Evolutionary conservation across 352 stramenopile species (phyloP), one percentile per base, ranked within the genome.

Genomic region (Phytopythium mirpurense): DNA sequence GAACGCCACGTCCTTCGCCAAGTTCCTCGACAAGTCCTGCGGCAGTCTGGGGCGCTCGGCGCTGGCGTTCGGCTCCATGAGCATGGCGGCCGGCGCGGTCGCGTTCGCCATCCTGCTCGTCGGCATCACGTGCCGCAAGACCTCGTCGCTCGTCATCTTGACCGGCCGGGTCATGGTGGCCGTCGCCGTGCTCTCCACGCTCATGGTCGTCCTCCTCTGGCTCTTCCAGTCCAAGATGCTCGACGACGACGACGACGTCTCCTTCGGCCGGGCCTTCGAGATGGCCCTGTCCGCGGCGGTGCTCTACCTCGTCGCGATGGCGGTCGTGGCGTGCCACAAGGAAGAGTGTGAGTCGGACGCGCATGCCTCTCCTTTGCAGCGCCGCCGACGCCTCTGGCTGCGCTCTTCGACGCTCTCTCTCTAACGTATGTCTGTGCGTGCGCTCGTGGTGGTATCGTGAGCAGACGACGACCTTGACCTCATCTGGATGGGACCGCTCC

Each of bases 121-220:
- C 10, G 74, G 72, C 26, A 69, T 88, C 60, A 81, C 72, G 46
- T 88, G 72, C 70, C 84, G 74, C 65, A 86, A 81, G 70, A 84
- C 70, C 51, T 66, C 70, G 56, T 85, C 77, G 23, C 54, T 63
- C 48, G 76, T 88, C 59, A 74, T 83, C 54, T 43, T 60, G 8
- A 44, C 54, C 14, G 68, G 68, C 42, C 82, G 83, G 52, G 47
- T 79, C 5, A 53, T 86, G 3, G 62, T 72, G 36, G 59, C 58
- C 14, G 45, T 78, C 31, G 72, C 72, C 19, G 66, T 74, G n/a
- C 49, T 76, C 3, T 54, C 59, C 16, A 81, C 68, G 18, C 56
- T 84, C 26, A 77, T 68, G 52, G 84, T 84, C 59, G 38, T 68
- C 21, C 56, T 78, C 24, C n/a, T n/a, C n/a, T 88, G 77, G 77